Evolutionary conservation across 140 eudicot genomes (phyloP).

Genomic region (Stevia rebaudiana): DNA sequence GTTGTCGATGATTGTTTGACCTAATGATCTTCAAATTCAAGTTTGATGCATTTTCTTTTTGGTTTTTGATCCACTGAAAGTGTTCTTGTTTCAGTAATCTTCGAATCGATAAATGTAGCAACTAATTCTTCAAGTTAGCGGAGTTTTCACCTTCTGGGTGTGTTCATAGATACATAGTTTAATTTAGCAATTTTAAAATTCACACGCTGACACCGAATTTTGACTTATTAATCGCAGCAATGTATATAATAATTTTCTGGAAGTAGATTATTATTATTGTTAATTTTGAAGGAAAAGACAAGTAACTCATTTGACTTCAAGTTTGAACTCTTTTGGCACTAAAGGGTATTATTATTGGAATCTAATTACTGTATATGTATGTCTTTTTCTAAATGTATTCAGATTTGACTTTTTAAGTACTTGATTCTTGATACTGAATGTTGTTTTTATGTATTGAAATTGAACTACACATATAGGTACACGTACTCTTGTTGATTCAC

Average conservation of each 20-base stretch:
- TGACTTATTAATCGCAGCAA: neutral
- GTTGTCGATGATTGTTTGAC: too few relatives aligned
- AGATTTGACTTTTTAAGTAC: too few relatives aligned
- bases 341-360: slow-evolving; percentile 10
- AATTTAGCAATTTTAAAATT: too few relatives aligned
- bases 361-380: neutral
- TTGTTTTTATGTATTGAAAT: neutral
- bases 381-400: too few relatives aligned
- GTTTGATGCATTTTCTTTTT: neutral
- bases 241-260: neutral
- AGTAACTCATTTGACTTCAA: slow-evolving; percentile 12
- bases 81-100: neutral
- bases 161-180: neutral
- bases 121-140: neutral
- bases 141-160: neutral
- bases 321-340: slow-evolving; percentile 10
- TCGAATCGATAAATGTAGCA: neutral
- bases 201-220: neutral
- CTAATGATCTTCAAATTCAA: neutral
- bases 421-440: neutral
- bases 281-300: neutral
- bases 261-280: neutral
- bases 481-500: too few relatives aligned
- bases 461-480: too few relatives aligned
- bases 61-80: slow-evolving; percentile 6